phyloP scores from a whole-genome alignment of 2,329 filamentous ascomycete genomes.

The Fusarium scirpi region DNA sequence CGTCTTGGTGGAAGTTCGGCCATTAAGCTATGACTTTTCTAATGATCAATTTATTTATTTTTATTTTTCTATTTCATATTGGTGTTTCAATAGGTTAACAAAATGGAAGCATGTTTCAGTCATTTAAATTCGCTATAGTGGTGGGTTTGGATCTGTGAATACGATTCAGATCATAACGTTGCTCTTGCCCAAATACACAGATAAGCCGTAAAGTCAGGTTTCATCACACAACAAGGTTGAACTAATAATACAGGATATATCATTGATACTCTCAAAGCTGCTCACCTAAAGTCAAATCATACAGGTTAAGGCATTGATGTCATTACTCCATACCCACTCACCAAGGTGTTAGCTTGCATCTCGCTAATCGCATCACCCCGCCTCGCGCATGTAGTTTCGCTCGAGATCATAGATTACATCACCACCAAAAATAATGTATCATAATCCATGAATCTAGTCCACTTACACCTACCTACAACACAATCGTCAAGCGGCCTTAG shows the following conservation, averaged over 20 bases:
- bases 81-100: slow-evolving; percentile 15
- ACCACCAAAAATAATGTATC: slow-evolving; percentile 36
- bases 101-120: slow-evolving; percentile 8
- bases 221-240: background rate
- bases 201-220: background rate
- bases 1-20: slow-evolving; percentile 31
- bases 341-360: background rate
- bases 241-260: background rate
- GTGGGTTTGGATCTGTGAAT: slow-evolving; percentile 1
- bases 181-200: background rate
- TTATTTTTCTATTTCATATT: background rate
- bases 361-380: slow-evolving; percentile 41
- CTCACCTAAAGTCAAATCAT: background rate
- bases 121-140: slow-evolving; percentile 1
- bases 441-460: slow-evolving; percentile 8
- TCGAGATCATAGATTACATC: slow-evolving; percentile 46
- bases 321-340: background rate
- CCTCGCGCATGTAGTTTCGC: slow-evolving; percentile 30
- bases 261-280: background rate
- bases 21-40: slow-evolving; percentile 13
- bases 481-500: background rate
- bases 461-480: slow-evolving; percentile 10
- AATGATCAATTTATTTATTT: background rate
- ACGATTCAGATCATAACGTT: background rate
- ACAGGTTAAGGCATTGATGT: background rate